Evolutionary conservation across 164 flowering plant genomes (phyloP), one percentile per base, ranked within the genome.

Genomic region (Vitis labrusca): DNA sequence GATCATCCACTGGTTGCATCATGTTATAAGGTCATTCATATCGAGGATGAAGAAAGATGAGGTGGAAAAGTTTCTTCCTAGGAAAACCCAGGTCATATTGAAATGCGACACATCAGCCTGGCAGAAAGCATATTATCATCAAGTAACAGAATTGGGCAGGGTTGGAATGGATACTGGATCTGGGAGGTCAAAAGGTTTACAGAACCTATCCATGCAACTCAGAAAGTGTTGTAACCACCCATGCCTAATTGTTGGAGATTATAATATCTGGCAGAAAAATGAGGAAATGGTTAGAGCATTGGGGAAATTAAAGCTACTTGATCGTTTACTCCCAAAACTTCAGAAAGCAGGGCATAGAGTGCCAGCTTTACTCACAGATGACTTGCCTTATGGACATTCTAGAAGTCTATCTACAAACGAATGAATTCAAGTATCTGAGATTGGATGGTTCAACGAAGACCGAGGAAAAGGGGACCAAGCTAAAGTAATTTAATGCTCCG

Each of bases 221-320:
- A 85, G 99, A 54, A 96, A 96, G 77, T 96, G 99, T 74, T 96
- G 99, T 74, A 96, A 96, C 79, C 99, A 96, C 66, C 99, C 99
- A 19, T 96, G 93, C 77, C 84, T 96, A 32, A 93, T 96, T 75
- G 79, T 91, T 60, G 84, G 79, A 61, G 89, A 91, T 5, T 85
- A 91, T 68, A 87, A 89, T 58, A 81, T 88, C 53, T 89, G 91
- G 90, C 84, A 79, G 37, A 17, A 82, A 92, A 17, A 17, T 17
- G 19, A 17, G 19, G 19, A 17, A 17, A 17, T 17, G 19, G 19
- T 17, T 17, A 17, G 19, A 17, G 19, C 19, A 17, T 17, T 17
- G 19, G 19, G 19, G 19, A 17, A 17, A 17, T 17, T 17, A 17
- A 17, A 17, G 19, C 19, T 17, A 17, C 19, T 17, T 17, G 19